These are phyloP conservation scores for Nothophoma quercina DNA, from an alignment of 2,329 filamentous ascomycete species.

Conservation along the genomic window DNA sequence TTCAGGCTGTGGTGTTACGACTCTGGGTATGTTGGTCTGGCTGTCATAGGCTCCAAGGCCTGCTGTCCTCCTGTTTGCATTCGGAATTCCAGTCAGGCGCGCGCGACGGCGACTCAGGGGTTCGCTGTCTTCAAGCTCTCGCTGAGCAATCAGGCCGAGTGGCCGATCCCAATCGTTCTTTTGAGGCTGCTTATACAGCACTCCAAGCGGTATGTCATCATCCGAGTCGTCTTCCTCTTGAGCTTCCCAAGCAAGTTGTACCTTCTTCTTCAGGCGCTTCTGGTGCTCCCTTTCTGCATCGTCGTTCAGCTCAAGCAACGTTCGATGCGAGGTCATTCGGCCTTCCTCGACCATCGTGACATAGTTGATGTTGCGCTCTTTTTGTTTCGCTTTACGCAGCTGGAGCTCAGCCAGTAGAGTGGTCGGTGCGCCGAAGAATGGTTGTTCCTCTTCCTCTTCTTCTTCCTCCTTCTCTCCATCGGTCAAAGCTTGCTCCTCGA, in stretches of 20 bases:
- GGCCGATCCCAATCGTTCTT: constrained; percentile 65
- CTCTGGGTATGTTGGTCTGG: constrained; percentile 34
- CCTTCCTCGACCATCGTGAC: constrained; percentile 72
- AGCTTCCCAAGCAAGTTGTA: constrained; percentile 92
- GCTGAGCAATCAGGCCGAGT: constrained; percentile 77
- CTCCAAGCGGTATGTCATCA: constrained; percentile 86
- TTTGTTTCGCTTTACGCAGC: constrained; percentile 87
- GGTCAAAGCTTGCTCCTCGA: constrained; percentile 29
- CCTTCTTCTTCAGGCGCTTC: constrained; percentile 74
- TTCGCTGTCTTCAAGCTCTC: constrained; percentile 91
- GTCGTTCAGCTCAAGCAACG: constrained; percentile 87
- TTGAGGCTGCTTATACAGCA: constrained; percentile 68
- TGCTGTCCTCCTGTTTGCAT: constrained; percentile 28
- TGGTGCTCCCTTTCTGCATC: constrained; percentile 85
- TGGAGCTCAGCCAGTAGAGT: constrained; percentile 93
- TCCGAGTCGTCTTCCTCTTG: constrained; percentile 60
- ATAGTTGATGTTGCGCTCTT: constrained; percentile 75
- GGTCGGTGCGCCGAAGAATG: constrained; percentile 77
- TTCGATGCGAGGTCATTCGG: constrained; percentile 73
- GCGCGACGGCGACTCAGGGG: constrained; percentile 80
- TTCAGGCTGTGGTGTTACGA: constrained; percentile 38
- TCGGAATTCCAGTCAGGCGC: constrained; percentile 67
- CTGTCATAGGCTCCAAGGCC: constrained; percentile 29
- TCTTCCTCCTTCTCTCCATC: constrained; percentile 54
- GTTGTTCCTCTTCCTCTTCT: constrained; percentile 47